phyloP scores from a whole-genome alignment of 345 rosid species.

The Populus tremula region DNA sequence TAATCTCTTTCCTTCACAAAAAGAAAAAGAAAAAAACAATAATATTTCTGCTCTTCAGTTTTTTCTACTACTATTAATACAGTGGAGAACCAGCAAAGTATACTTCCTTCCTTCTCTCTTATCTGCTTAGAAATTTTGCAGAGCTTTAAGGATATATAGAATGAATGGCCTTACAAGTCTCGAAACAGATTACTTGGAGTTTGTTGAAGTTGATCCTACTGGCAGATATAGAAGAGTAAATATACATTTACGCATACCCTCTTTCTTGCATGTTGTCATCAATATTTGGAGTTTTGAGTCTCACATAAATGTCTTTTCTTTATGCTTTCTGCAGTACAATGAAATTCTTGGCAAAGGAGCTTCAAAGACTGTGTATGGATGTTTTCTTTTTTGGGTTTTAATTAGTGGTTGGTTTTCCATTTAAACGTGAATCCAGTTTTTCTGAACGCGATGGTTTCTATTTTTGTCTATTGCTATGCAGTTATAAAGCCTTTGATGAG shows the following conservation, averaged over 20 bases:
- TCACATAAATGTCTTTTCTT: background rate
- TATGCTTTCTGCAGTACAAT: conserved; percentile 21
- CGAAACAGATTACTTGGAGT: conserved; percentile 37
- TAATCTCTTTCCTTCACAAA: background rate
- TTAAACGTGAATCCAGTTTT: background rate
- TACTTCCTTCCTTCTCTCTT: background rate
- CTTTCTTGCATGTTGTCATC: conserved; percentile 1
- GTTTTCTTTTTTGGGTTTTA: background rate
- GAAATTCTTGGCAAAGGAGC: conserved; percentile 30
- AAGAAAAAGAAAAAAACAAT: background rate
- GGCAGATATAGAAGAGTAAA: conserved; percentile 31
- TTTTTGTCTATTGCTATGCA: conserved; percentile 19
- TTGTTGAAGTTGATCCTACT: conserved; percentile 29
- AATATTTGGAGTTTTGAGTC: background rate
- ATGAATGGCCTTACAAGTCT: conserved; percentile 36
- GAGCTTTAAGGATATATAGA: background rate
- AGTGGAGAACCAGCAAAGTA: background rate
- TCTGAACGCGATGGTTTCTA: background rate
- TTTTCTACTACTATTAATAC: background rate
- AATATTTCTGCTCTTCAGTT: background rate
- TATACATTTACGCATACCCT: background rate
- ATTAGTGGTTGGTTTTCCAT: background rate
- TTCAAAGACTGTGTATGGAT: conserved; percentile 27
- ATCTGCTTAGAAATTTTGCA: background rate
- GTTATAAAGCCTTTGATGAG: conserved; percentile 94